Evolutionary conservation across 306 rosid species (phyloP).

Genomic region (Ochetophila trinervis): DNA sequence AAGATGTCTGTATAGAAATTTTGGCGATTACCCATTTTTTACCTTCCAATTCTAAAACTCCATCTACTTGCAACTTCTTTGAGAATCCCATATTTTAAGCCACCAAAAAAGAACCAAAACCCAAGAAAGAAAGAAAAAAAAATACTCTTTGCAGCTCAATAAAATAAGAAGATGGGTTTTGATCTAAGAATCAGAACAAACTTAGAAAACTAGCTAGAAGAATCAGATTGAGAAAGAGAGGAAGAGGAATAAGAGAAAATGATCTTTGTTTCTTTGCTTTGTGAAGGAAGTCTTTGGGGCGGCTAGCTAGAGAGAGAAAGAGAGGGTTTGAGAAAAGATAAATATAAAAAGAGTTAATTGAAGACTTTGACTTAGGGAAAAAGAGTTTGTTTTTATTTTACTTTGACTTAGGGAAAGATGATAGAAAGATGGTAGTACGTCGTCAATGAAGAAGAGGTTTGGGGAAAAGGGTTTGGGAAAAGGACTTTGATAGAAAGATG

Average conservation of each 20-base stretch:
- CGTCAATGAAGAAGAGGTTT: no score
- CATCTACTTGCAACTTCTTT: constrained; percentile 59
- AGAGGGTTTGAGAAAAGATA: constrained; percentile 38
- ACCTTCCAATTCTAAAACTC: constrained; percentile 56
- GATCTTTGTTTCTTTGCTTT: constrained; percentile 36
- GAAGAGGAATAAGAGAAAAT: constrained; percentile 59
- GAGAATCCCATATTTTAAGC: constrained; percentile 69
- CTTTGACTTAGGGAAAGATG: no score
- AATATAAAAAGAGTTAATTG: background rate
- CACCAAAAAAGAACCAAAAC: background rate
- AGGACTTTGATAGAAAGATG: no score
- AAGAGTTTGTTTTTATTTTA: constrained; percentile 1
- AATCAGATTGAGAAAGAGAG: constrained; percentile 26
- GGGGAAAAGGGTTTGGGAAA: no score
- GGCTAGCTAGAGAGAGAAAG: constrained; percentile 25
- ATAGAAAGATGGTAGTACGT: no score
- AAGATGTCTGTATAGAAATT: constrained; percentile 45
- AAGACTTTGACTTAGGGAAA: constrained; percentile 26
- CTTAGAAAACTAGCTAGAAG: background rate
- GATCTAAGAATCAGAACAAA: constrained; percentile 26
- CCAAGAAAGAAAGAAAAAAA: background rate
- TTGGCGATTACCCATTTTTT: constrained; percentile 83
- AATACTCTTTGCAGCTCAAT: background rate
- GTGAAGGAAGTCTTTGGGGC: constrained; percentile 2
- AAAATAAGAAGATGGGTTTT: constrained; percentile 19